Percentiles rank a stretch among this genome's conserved stretches.
These are phyloP conservation scores for Solanum hybrid DNA, from an alignment of 305 asterid genomes.

Conservation along the genomic window DNA sequence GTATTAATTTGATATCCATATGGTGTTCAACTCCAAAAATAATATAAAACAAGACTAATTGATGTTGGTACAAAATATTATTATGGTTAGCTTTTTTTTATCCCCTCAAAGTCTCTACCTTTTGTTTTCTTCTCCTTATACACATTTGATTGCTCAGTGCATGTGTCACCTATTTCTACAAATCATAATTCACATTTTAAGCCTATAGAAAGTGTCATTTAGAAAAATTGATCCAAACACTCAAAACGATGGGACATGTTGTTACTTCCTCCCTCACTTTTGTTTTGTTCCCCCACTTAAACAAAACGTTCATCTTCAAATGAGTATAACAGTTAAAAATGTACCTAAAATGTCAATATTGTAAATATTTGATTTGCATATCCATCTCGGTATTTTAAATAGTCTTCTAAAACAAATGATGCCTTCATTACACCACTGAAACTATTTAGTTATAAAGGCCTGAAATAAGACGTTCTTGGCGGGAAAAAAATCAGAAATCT, in stretches of 20 bases:
- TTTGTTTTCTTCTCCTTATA: background rate
- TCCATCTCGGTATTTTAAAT: background rate
- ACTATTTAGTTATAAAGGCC: background rate
- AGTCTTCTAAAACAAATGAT: background rate
- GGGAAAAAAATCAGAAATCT: background rate
- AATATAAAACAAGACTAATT: too few species aligned
- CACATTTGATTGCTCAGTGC: background rate
- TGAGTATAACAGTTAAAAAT: background rate
- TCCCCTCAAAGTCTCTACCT: background rate
- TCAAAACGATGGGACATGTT: background rate
- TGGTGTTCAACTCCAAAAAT: background rate
- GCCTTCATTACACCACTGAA: background rate
- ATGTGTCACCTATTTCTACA: background rate
- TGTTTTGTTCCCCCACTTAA: background rate
- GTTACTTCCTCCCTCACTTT: background rate
- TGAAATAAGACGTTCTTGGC: background rate
- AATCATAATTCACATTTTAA: too few species aligned
- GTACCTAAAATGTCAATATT: background rate
- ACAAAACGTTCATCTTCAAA: background rate
- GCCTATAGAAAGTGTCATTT: background rate
- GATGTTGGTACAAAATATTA: background rate
- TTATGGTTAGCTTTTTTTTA: background rate
- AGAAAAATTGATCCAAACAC: background rate
- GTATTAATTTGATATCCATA: background rate
- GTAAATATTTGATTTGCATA: background rate